Conservation (phyloP, 805 yeast genomes). For the Schizosaccharomyces pombe region DNA sequence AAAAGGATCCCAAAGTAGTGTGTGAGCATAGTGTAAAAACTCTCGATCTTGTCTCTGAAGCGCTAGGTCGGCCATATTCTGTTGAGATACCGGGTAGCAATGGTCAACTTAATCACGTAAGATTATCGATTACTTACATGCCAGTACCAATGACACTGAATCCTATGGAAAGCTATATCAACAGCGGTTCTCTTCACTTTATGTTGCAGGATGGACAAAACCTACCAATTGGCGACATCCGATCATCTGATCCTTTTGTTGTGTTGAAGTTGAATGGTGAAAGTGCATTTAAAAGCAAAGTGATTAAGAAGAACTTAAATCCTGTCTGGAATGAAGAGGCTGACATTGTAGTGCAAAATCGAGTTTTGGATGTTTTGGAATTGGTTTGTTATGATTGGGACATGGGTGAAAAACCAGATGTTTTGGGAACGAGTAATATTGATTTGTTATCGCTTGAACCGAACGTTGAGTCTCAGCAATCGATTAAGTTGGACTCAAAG, state of each 20-base stretch:
- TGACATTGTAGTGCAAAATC: slow-evolving; percentile 31
- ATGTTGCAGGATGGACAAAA: slow-evolving; percentile 39
- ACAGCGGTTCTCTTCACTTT: slow-evolving; percentile 47
- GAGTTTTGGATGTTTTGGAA: slow-evolving; percentile 34
- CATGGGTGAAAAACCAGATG: slow-evolving; percentile 70
- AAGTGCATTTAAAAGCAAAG: slow-evolving; percentile 46
- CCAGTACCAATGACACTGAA: slow-evolving; percentile 49
- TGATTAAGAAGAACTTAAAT: slow-evolving; percentile 60
- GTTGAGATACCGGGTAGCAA: not conserved
- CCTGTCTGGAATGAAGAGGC: slow-evolving; percentile 75
- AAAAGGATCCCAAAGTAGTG: not conserved
- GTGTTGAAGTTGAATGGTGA: slow-evolving; percentile 44
- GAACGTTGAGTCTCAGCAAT: slow-evolving; percentile 26
- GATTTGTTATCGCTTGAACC: slow-evolving; percentile 41
- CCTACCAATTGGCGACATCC: slow-evolving; percentile 52
- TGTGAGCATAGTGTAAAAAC: not conserved
- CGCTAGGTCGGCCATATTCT: not conserved
- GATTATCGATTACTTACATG: slow-evolving; percentile 42
- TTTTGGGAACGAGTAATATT: slow-evolving; percentile 40
- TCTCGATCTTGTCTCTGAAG: not conserved
- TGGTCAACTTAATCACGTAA: slow-evolving; percentile 7
- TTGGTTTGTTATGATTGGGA: slow-evolving; percentile 74
- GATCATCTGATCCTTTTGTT: slow-evolving; percentile 75
- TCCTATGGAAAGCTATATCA: slow-evolving; percentile 46
- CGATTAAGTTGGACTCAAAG: slow-evolving; percentile 27